phyloP scores from a whole-genome alignment of 768 basidiomycete genomes.

The Saitozyma sp. region DNA sequence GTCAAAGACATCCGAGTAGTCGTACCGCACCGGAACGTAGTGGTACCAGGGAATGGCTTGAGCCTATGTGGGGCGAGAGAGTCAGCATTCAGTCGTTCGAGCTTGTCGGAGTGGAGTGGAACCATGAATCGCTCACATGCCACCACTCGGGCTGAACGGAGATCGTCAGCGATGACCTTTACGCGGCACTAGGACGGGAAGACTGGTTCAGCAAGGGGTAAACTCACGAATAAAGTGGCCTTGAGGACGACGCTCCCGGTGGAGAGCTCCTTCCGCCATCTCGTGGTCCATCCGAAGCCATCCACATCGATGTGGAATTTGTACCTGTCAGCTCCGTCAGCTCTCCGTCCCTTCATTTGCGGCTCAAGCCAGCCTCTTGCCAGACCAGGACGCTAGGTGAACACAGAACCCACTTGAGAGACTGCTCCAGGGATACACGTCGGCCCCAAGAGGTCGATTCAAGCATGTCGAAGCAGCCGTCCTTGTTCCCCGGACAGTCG shows the following conservation, averaged over 20 bases:
- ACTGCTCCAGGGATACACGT: background rate
- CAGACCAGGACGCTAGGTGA: too few species aligned
- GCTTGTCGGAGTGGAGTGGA: too few species aligned
- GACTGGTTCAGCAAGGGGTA: background rate
- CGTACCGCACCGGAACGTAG: slow-evolving; percentile 19
- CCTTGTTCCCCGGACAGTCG: background rate
- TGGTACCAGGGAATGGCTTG: slow-evolving; percentile 25
- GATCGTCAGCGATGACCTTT: background rate
- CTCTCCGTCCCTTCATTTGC: too few species aligned
- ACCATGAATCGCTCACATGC: slow-evolving; percentile 7
- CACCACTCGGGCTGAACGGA: slow-evolving; percentile 35
- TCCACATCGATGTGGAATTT: slow-evolving; percentile 22
- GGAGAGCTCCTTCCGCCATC: slow-evolving; percentile 13
- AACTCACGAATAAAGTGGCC: slow-evolving; percentile 17
- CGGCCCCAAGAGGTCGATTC: background rate
- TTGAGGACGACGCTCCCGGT: slow-evolving; percentile 19
- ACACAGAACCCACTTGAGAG: background rate
- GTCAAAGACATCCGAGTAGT: slow-evolving; percentile 22
- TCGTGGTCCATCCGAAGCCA: slow-evolving; percentile 18
- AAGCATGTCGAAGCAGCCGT: background rate
- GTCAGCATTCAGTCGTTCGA: background rate
- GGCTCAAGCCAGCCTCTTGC: too few species aligned
- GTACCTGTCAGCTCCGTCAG: background rate
- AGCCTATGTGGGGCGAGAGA: background rate
- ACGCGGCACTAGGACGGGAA: background rate